Evolutionary conservation across 1,139 yeast species (phyloP), one percentile per base, ranked within the genome.

Genomic region (Debaryomycetaceae sp.): DNA sequence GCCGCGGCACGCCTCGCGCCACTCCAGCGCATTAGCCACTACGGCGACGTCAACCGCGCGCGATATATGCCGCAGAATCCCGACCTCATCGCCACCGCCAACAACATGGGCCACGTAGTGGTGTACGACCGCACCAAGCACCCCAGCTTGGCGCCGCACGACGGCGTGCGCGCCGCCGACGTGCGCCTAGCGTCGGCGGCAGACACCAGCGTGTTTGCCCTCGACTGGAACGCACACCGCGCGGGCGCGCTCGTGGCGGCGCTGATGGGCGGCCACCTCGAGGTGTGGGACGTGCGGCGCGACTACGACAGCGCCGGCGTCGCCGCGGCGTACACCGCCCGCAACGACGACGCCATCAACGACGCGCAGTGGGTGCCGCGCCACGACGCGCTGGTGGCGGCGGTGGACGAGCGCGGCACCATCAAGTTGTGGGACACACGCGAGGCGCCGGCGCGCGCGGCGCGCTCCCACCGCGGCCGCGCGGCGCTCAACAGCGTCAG

Each of bases 401-500:
- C 70, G 3, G 83, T 71, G 3, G 83, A 82, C 29, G 91, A 83
- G 39, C 61, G 61, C 19, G 75, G 77, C 5, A 30, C 34, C 3
- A 52, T 75, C 17, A 62, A 63, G 27, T 29, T 82, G 2, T 66
- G 62, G 41, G 91, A 83, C 49, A 61, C 59, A 33, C 60, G 80
- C 48, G 25, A 41, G n/a, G 11, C 10, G 11, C 29, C 39, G 6
- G 31, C 42, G 3, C 30, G 59, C 6, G 48, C 58, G 9, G 43
- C 50, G 7, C 40, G 52, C 28, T 44, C 54, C 16, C 45, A 53
- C 20, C 58, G 61, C 5, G 35, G 48, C 1, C 56, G 49, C 11
- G 13, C 7, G 4, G 81, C 84, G 2, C 63, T 85, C 27, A 86
- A 88, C 51, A 61, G 83, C 3, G 51, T 89, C 6, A 70, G 81